Base-by-base conservation (phyloP, 2,329 filamentous ascomycete genomes). In the Mycosphaerella sp. region DNA sequence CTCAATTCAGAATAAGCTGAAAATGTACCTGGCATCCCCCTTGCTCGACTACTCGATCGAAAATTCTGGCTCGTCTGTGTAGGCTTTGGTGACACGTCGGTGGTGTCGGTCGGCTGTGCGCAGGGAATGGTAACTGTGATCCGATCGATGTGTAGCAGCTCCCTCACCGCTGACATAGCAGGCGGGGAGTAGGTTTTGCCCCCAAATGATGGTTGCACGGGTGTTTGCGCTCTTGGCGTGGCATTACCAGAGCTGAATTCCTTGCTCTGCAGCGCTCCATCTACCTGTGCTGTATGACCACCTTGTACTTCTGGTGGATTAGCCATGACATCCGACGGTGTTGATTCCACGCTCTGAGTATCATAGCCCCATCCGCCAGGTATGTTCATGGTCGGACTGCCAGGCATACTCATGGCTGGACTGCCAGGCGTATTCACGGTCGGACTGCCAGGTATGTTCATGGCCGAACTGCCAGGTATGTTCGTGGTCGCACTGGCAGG, bases 1-100 rank as follows among this genome's bases (percentile, higher is more conserved):
- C 69, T 71, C 29, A 71, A 66, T 41, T 76, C 70, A 2, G 74
- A 74, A 59, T 78, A 76, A 23, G 70, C 68, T 0, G 75, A 77
- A 59, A 77, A 78, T 0, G 74, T 70, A 0, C 75, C 75, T 14
- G 75, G 75, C 64, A 76, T 72, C 17, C 57, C 61, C 9, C 57
- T 57, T 23, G 44, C 40, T 40, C 38, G 23, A 39, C 45, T 42
- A n/a, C 36, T 36, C 23, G 38, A 36, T n/a, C 9, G 32, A 14
- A 11, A 11, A 9, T 10, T 29, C 11, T 26, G 42, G 2, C 11
- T 44, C 12, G 17, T 6, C 21, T 9, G 42, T 12, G 17, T n/a
- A 10, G 17, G 26, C 4, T 52, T 50, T 12, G 32, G 34, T 11
- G 11, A 14, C 5, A 17, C 48, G 26, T 39, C 26, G 32, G 10